Conservation (phyloP, 1,284 basidiomycete genomes). For the Hypsizygus ulmarius region DNA sequence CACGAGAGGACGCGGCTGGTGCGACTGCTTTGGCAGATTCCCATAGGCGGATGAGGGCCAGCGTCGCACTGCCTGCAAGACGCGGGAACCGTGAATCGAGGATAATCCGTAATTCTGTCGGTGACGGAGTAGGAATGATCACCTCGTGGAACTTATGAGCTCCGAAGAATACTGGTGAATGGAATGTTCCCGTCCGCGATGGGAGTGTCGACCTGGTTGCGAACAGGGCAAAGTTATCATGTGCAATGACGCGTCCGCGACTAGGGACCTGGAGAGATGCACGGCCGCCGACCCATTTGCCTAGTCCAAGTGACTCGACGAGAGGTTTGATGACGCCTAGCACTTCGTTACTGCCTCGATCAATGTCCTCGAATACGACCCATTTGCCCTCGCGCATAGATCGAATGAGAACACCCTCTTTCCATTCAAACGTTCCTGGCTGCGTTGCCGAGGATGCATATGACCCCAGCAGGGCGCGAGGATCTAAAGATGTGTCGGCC, state of each 20-base stretch:
- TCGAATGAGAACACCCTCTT: constrained; percentile 90
- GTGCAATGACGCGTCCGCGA: constrained; percentile 66
- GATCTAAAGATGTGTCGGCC: constrained; percentile 92
- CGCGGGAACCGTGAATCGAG: constrained; percentile 64
- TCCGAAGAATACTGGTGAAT: constrained; percentile 71
- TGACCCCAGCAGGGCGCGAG: constrained; percentile 91
- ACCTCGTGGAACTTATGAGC: constrained; percentile 80
- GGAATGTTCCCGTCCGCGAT: constrained; percentile 42
- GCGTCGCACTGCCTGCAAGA: constrained; percentile 48
- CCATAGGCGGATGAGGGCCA: constrained; percentile 67
- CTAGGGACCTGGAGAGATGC: constrained; percentile 72
- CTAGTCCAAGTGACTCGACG: constrained; percentile 73
- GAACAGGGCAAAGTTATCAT: constrained; percentile 75
- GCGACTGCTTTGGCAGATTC: constrained; percentile 48
- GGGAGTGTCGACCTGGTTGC: constrained; percentile 70
- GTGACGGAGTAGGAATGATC: constrained; percentile 56
- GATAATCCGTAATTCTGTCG: constrained; percentile 69
- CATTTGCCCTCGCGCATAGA: constrained; percentile 91
- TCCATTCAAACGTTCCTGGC: constrained; percentile 94
- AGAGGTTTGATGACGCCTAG: constrained; percentile 83
- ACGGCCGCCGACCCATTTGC: constrained; percentile 75
- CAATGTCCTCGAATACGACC: constrained; percentile 94
- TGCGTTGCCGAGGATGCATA: constrained; percentile 86
- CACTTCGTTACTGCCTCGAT: constrained; percentile 84
- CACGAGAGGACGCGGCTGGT: constrained; percentile 48